phyloP scores from a whole-genome alignment of 108 stramenopile genomes.

The Cafeteria roenbergensis region DNA sequence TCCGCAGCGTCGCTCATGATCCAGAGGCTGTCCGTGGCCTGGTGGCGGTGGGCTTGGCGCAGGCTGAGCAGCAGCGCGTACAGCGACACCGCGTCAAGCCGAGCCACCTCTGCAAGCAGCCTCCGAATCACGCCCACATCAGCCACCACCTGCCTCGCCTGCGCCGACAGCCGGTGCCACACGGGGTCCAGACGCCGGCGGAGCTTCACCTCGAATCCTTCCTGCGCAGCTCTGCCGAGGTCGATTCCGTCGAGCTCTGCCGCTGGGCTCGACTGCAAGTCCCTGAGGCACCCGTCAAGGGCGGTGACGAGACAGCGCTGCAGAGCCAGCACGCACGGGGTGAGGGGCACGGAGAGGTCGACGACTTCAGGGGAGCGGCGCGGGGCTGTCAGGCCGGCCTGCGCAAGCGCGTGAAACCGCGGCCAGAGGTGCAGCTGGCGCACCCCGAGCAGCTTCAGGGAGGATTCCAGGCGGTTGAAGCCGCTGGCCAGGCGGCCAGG shows the following conservation, averaged over 20 bases:
- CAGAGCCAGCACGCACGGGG: conserved; percentile 64
- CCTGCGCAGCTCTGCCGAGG: conserved; percentile 72
- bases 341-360: conserved; percentile 67
- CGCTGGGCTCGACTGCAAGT: conserved; percentile 54
- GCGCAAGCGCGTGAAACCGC: conserved; percentile 67
- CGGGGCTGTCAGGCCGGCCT: conserved; percentile 59
- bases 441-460: conserved; percentile 63
- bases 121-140: conserved; percentile 69
- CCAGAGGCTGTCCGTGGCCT: conserved; percentile 65
- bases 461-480: conserved; percentile 73
- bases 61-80: conserved; percentile 60
- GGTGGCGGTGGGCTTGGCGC: conserved; percentile 49
- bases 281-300: conserved; percentile 66
- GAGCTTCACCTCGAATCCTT: conserved; percentile 64
- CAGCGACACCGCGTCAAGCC: conserved; percentile 79
- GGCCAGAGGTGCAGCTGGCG: conserved; percentile 78
- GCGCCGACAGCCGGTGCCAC: conserved; percentile 71
- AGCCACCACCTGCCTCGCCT: conserved; percentile 68
- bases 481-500: conserved; percentile 63
- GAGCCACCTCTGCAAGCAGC: conserved; percentile 72
- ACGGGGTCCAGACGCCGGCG: conserved; percentile 77
- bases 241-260: conserved; percentile 50
- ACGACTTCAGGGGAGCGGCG: conserved; percentile 57
- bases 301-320: conserved; percentile 69
- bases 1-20: conserved; percentile 67